Conservation (phyloP, 2,329 filamentous ascomycete species). For the Aspergillus niger region DNA sequence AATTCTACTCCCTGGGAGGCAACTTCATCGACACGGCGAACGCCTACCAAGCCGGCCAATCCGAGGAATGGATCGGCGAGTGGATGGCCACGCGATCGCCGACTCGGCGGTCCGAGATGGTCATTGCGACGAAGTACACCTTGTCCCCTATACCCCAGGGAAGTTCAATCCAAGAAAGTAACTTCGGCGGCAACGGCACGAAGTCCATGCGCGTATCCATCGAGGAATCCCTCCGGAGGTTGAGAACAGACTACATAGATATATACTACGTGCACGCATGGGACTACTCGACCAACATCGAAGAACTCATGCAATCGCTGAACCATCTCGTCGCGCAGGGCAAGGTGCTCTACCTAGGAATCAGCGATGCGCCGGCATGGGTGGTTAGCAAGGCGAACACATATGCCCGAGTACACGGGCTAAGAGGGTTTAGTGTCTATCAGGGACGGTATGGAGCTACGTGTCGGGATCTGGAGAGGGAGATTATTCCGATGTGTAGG, state of each 20-base stretch:
- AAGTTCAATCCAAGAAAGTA: constrained; percentile 28
- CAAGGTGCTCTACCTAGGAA: constrained; percentile 69
- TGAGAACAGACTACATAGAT: constrained; percentile 42
- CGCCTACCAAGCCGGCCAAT: constrained; percentile 51
- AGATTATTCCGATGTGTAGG: constrained; percentile 67
- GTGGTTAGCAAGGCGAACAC: constrained; percentile 51
- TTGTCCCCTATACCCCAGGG: constrained; percentile 28
- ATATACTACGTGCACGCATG: constrained; percentile 50
- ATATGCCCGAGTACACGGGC: constrained; percentile 67
- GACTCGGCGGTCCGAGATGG: constrained; percentile 50
- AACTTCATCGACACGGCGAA: constrained; percentile 58
- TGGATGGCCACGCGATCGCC: constrained; percentile 48
- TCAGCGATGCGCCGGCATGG: constrained; percentile 71
- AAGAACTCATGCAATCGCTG: constrained; percentile 69
- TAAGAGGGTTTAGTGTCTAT: constrained; percentile 70
- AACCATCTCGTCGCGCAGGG: constrained; percentile 61
- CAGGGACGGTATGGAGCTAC: constrained; percentile 64
- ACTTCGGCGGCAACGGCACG: constrained; percentile 44
- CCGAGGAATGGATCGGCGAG: constrained; percentile 53
- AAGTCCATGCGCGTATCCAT: constrained; percentile 35
- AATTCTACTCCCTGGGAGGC: constrained; percentile 50
- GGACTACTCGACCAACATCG: constrained; percentile 66
- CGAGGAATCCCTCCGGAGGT: constrained; percentile 31
- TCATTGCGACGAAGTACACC: constrained; percentile 59
- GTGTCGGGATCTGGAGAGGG: constrained; percentile 67